A percentile compares a stretch with the other conserved stretches of the same genome.
phyloP scores from a whole-genome alignment of 148 eudicot species.

The Cornus florida region DNA sequence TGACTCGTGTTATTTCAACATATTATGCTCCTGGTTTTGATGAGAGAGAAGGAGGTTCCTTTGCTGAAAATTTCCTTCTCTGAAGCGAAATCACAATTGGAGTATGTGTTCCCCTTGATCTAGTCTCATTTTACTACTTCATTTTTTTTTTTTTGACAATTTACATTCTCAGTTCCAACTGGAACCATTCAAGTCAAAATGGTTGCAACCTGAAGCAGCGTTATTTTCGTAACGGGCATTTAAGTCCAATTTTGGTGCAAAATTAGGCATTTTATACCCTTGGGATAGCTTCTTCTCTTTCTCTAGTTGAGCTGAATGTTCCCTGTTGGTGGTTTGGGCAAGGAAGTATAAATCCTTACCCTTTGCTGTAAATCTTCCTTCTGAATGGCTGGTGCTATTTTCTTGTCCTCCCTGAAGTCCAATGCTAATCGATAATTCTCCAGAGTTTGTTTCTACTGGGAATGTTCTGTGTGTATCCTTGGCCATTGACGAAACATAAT shows the following conservation, averaged over 20 bases:
- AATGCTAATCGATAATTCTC: constrained; percentile 59
- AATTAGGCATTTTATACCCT: constrained; percentile 34
- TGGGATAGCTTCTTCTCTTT: constrained; percentile 24
- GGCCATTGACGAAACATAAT: constrained; percentile 27
- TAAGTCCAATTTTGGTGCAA: constrained; percentile 61
- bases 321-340: constrained; percentile 28
- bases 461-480: constrained; percentile 26
- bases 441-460: constrained; percentile 22
- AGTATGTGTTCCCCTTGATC: not conserved
- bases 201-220: constrained; percentile 58
- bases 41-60: not conserved
- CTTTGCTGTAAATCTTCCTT: constrained; percentile 19
- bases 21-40: not conserved
- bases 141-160: not conserved
- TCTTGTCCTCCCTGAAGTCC: constrained; percentile 49
- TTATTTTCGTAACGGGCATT: constrained; percentile 58
- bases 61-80: too few relatives aligned
- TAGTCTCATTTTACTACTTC: not conserved
- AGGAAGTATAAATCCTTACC: constrained; percentile 12
- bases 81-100: constrained; percentile 4
- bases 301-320: constrained; percentile 32
- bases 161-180: constrained; percentile 47
- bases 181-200: constrained; percentile 80
- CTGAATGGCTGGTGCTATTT: constrained; percentile 18
- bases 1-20: not conserved